Evolutionary conservation across 176 grass and related monocot species (phyloP).

Genomic region (Saccharum officinarum): DNA sequence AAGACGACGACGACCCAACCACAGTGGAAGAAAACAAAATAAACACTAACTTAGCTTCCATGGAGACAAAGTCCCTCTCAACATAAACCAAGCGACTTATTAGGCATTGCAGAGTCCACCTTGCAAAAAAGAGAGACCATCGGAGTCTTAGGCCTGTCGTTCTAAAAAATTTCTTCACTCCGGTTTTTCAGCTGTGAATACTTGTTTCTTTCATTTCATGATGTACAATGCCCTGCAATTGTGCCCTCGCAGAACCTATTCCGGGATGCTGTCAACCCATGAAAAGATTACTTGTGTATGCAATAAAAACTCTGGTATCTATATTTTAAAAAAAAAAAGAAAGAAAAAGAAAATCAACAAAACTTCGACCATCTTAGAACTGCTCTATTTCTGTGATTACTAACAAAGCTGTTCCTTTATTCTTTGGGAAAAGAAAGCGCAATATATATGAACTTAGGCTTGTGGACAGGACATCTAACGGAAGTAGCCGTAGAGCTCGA

Average conservation of each 20-base stretch:
- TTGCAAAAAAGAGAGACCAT: too few relatives aligned
- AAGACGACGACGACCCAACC: too few relatives aligned
- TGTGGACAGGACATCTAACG: conserved; percentile 34
- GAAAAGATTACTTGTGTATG: not conserved
- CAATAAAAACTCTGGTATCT: not conserved
- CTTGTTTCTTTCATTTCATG: not conserved
- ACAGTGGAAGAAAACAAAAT: too few relatives aligned
- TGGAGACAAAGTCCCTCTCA: too few relatives aligned
- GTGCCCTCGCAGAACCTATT: not conserved
- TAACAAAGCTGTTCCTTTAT: not conserved
- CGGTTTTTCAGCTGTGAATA: not conserved
- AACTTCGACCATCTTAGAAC: not conserved
- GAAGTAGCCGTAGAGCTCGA: conserved; percentile 93
- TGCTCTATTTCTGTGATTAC: not conserved
- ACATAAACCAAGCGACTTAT: not conserved
- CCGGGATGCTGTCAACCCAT: not conserved
- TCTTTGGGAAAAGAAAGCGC: not conserved
- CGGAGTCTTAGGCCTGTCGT: not conserved
- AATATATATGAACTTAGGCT: not conserved
- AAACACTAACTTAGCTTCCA: too few relatives aligned
- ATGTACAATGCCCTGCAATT: not conserved
- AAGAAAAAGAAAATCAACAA: not conserved
- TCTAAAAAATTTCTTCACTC: not conserved
- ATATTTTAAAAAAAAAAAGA: not conserved
- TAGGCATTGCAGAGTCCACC: too few relatives aligned